Conservation (phyloP, 2,329 filamentous ascomycete species). For the Aspergillus pseudoglaucus region DNA sequence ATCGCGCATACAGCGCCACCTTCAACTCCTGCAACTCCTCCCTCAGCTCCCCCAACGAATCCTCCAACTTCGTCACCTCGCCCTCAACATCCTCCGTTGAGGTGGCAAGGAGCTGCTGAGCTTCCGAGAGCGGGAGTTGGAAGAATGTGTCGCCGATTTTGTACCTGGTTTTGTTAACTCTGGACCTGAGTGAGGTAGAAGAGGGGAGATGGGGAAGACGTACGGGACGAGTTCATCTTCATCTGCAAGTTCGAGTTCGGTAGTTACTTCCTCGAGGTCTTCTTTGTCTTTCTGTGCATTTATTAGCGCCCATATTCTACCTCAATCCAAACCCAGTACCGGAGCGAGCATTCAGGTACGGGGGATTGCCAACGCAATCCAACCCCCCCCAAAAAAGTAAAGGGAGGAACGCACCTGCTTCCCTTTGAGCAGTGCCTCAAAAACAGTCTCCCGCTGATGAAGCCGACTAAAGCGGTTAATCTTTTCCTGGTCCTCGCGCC, state of each 20-base stretch:
- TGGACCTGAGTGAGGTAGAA: neutral
- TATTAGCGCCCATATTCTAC: slow-evolving; percentile 7
- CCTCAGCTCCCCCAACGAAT: slow-evolving; percentile 64
- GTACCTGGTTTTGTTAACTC: slow-evolving; percentile 55
- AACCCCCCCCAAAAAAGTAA: too few species aligned
- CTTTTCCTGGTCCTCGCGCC: slow-evolving; percentile 95
- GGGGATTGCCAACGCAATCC: too few species aligned
- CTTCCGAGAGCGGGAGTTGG: slow-evolving; percentile 73
- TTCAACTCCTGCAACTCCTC: slow-evolving; percentile 89
- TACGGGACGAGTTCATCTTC: slow-evolving; percentile 92
- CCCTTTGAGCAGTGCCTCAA: slow-evolving; percentile 72
- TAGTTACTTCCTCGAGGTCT: slow-evolving; percentile 86
- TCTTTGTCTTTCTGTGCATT: slow-evolving; percentile 85
- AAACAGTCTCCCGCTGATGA: slow-evolving; percentile 71
- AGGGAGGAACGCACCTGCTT: too few species aligned
- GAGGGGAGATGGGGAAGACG: slow-evolving; percentile 28
- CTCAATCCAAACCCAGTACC: too few species aligned
- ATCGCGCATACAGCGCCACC: slow-evolving; percentile 85
- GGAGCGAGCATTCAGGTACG: too few species aligned
- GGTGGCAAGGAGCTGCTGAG: slow-evolving; percentile 72
- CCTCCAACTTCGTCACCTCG: slow-evolving; percentile 69
- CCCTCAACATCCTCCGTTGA: slow-evolving; percentile 68
- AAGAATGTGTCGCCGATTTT: slow-evolving; percentile 97
- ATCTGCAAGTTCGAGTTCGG: slow-evolving; percentile 87
- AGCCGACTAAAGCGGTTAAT: slow-evolving; percentile 97